Evolutionary conservation across 2,329 filamentous ascomycete species (phyloP).

Genomic region (Stromatinia cepivora): DNA sequence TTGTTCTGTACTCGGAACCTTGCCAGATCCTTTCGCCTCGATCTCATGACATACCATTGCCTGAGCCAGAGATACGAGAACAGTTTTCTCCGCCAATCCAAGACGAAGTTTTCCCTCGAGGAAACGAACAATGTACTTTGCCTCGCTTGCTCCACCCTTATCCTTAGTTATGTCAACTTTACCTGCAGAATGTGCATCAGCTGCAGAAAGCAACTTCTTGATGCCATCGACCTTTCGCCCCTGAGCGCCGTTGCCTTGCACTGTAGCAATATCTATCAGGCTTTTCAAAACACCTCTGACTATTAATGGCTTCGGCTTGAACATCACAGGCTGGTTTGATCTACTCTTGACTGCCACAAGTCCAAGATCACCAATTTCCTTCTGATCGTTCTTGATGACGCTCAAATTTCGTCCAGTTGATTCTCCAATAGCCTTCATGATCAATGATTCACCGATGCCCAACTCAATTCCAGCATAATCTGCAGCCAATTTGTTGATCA

Average conservation of each 20-base stretch:
- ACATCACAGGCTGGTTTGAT: conserved; percentile 95
- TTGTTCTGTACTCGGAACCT: conserved; percentile 70
- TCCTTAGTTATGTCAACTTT: conserved; percentile 90
- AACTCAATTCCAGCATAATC: conserved; percentile 96
- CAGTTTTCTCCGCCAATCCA: conserved; percentile 87
- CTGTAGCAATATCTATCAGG: conserved; percentile 83
- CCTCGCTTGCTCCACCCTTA: conserved; percentile 91
- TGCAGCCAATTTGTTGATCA: conserved; percentile 97
- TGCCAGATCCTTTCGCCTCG: conserved; percentile 60
- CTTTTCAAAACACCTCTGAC: conserved; percentile 84
- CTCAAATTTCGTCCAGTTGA: conserved; percentile 83
- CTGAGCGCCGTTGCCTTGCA: conserved; percentile 83
- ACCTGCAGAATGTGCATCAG: conserved; percentile 70
- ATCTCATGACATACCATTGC: conserved; percentile 84
- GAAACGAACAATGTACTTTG: conserved; percentile 90
- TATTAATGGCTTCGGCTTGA: conserved; percentile 91
- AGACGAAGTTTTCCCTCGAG: conserved; percentile 91
- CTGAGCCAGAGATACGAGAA: conserved; percentile 86
- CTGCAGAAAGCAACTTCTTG: conserved; percentile 92
- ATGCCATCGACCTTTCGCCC: conserved; percentile 89
- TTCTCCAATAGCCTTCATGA: conserved; percentile 98
- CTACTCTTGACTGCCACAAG: conserved; percentile 94
- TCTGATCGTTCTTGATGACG: conserved; percentile 93
- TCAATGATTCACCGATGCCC: conserved; percentile 96
- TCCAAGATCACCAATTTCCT: conserved; percentile 93